Evolutionary conservation across 495 filamentous ascomycete genomes (phyloP).

Genomic region (Pyronema omphalodes): DNA sequence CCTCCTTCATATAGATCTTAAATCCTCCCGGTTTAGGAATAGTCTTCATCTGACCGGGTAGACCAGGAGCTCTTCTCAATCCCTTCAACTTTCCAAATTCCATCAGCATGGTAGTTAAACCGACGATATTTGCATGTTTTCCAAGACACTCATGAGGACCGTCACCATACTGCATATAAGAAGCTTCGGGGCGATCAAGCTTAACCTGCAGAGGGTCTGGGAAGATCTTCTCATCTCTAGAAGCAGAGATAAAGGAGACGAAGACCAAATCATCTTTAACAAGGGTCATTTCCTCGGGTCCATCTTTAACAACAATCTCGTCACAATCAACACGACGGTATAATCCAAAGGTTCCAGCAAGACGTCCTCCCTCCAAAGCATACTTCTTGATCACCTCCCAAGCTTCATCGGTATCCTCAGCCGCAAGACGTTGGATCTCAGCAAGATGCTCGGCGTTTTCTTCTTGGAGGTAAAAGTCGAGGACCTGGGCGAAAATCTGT

Average conservation of each 20-base stretch:
- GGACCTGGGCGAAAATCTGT: slow-evolving; percentile 54
- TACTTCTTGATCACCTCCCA: slow-evolving; percentile 26
- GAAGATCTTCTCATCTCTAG: slow-evolving; percentile 44
- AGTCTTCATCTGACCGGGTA: slow-evolving; percentile 57
- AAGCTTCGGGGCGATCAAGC: slow-evolving; percentile 45
- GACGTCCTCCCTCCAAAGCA: slow-evolving; percentile 35
- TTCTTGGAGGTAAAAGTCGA: slow-evolving; percentile 51
- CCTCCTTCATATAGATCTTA: slow-evolving; percentile 53
- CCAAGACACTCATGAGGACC: slow-evolving; percentile 37
- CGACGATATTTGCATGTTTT: slow-evolving; percentile 43
- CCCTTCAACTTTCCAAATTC: slow-evolving; percentile 37
- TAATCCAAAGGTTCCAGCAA: slow-evolving; percentile 28
- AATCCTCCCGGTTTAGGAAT: slow-evolving; percentile 40
- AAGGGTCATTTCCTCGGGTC: slow-evolving; percentile 4
- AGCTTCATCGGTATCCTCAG: slow-evolving; percentile 11
- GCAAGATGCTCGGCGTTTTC: slow-evolving; percentile 32
- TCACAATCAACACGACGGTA: slow-evolving; percentile 19
- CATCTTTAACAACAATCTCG: slow-evolving; percentile 9
- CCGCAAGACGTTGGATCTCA: slow-evolving; percentile 31
- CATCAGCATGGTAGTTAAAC: slow-evolving; percentile 36
- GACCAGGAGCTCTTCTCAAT: slow-evolving; percentile 48
- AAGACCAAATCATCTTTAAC: slow-evolving; percentile 29
- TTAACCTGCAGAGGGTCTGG: slow-evolving; percentile 48
- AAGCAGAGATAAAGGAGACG: slow-evolving; percentile 39
- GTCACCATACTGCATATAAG: slow-evolving; percentile 48